phyloP scores from a whole-genome alignment of 192 early-diverging fungal species.

The Podila minutissima region DNA sequence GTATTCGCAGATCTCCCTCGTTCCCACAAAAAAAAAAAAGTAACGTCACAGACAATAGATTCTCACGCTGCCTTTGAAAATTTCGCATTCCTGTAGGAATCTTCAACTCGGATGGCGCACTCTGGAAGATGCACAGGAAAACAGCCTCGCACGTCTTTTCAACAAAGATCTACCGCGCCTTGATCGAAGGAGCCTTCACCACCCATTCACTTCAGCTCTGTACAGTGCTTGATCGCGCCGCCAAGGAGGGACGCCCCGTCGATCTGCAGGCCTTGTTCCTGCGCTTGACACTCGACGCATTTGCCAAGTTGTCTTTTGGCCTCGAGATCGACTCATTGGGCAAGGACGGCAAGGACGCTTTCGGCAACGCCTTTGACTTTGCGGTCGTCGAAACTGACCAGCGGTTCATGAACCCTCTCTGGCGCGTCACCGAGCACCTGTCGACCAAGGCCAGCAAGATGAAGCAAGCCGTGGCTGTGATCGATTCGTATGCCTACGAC shows the following conservation, averaged over 20 bases:
- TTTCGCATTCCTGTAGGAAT: constrained; percentile 16
- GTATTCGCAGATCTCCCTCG: neutral
- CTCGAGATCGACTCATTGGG: constrained; percentile 54
- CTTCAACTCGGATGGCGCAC: constrained; percentile 44
- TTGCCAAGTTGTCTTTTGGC: constrained; percentile 57
- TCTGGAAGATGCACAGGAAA: constrained; percentile 48
- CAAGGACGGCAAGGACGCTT: constrained; percentile 46
- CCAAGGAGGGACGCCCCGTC: constrained; percentile 18
- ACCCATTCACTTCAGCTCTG: constrained; percentile 27
- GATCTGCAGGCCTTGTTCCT: constrained; percentile 58
- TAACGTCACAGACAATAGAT: neutral
- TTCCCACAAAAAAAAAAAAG: neutral
- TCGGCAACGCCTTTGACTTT: constrained; percentile 64
- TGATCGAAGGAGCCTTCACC: constrained; percentile 40
- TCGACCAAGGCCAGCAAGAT: constrained; percentile 14
- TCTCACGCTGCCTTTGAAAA: neutral
- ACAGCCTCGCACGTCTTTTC: constrained; percentile 48
- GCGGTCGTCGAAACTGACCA: constrained; percentile 48
- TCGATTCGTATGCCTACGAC: constrained; percentile 42
- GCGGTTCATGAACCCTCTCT: constrained; percentile 43
- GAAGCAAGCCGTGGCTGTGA: constrained; percentile 15
- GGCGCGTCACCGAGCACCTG: constrained; percentile 46
- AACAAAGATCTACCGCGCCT: constrained; percentile 43
- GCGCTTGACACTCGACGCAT: constrained; percentile 57
- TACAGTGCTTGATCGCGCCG: constrained; percentile 25